A percentile compares a stretch with the other conserved stretches of the same genome.
These are phyloP conservation scores for Micractinium sp. DNA, from an alignment of 139 green algal species.

Conservation along the genomic window DNA sequence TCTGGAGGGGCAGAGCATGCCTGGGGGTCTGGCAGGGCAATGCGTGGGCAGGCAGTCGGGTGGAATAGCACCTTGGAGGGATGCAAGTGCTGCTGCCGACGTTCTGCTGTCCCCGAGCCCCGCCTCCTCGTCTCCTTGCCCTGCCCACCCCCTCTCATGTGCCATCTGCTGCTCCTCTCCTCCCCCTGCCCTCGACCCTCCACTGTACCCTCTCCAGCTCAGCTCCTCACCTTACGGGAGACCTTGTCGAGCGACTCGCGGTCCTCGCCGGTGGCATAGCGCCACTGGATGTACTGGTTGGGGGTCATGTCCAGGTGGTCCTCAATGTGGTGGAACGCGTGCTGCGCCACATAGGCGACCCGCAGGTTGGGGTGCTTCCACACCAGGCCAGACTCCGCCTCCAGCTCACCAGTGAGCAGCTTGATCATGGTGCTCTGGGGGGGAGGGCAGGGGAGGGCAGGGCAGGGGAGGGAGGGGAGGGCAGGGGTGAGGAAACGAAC, in stretches of 20 bases:
- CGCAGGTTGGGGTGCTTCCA: slow-evolving; percentile 79
- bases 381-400: slow-evolving; percentile 56
- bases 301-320: slow-evolving; percentile 76
- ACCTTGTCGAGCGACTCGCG: slow-evolving; percentile 75
- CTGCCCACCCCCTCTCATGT: too few relatives aligned
- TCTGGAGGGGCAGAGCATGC: too few relatives aligned
- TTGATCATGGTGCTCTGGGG: slow-evolving; percentile 69
- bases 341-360: slow-evolving; percentile 70
- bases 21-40: too few relatives aligned
- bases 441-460: background rate
- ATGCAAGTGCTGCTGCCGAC: too few relatives aligned
- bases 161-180: background rate
- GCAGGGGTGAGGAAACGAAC: background rate
- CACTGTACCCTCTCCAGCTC: background rate
- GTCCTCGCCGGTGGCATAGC: slow-evolving; percentile 76
- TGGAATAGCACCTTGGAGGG: background rate
- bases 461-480: background rate
- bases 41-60: background rate
- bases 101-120: too few relatives aligned
- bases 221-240: slow-evolving; percentile 40
- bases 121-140: too few relatives aligned
- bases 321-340: slow-evolving; percentile 76
- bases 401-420: slow-evolving; percentile 68
- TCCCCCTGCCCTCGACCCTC: background rate
- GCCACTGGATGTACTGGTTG: slow-evolving; percentile 78